These are phyloP conservation scores for Mycena alexandri DNA, from an alignment of 768 basidiomycete genomes.

Conservation along the genomic window DNA sequence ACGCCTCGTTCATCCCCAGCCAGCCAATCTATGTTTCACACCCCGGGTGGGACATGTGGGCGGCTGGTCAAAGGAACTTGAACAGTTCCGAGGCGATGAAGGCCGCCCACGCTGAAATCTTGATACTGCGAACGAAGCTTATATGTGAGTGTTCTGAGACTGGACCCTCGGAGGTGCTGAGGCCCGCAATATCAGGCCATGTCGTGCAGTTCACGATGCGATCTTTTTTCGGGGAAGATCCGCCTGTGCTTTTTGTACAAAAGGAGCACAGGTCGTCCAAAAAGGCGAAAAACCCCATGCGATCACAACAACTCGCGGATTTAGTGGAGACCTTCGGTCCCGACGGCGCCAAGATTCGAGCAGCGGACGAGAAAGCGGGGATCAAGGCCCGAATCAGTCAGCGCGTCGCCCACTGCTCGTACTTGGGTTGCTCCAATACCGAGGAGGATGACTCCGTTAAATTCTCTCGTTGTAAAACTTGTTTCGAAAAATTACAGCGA, in stretches of 20 bases:
- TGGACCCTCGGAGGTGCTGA: neutral
- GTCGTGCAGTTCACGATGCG: slow-evolving; percentile 25
- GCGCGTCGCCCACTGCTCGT: slow-evolving; percentile 26
- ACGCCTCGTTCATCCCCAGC: slow-evolving; percentile 25
- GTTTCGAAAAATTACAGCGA: slow-evolving; percentile 26
- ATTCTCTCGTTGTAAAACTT: slow-evolving; percentile 24
- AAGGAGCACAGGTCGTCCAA: slow-evolving; percentile 9
- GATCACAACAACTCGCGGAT: neutral
- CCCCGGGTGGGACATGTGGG: slow-evolving; percentile 20
- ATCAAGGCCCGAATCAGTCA: neutral
- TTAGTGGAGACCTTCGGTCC: neutral
- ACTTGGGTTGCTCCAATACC: slow-evolving; percentile 12
- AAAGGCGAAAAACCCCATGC: neutral
- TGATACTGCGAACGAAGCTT: slow-evolving; percentile 26
- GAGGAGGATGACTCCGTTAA: slow-evolving; percentile 15
- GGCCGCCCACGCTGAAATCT: slow-evolving; percentile 8
- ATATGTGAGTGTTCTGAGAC: slow-evolving; percentile 13
- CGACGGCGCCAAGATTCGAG: neutral
- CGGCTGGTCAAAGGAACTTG: neutral
- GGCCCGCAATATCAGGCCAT: neutral
- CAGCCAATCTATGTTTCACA: slow-evolving; percentile 11
- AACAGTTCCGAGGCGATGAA: slow-evolving; percentile 11
- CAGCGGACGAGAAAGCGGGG: neutral
- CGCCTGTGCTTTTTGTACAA: slow-evolving; percentile 7
- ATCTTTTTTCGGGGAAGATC: slow-evolving; percentile 18